Percentiles rank a stretch among this genome's conserved stretches.
Evolutionary conservation across 106 monocot genomes (phyloP).

Genomic region (Phalaenopsis equestris): DNA sequence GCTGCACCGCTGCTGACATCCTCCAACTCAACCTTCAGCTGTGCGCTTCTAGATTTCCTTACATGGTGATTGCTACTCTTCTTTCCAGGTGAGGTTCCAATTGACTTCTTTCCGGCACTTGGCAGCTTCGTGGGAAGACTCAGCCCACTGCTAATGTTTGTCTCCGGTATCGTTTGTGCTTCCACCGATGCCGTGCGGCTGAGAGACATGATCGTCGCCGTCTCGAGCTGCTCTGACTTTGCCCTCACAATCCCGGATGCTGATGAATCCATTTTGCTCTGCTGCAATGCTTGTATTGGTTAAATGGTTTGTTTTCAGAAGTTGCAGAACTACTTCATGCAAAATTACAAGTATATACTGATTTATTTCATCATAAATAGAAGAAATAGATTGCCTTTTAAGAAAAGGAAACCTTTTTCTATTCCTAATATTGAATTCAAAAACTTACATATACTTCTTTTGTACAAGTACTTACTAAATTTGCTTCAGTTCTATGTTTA

Average conservation of each 20-base stretch:
- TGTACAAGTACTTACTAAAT: no score
- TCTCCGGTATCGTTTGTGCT: conserved; percentile 10
- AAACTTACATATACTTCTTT: no score
- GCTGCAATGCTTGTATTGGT: background rate
- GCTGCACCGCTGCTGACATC: conserved; percentile 52
- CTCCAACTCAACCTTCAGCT: conserved; percentile 65
- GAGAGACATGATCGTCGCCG: conserved; percentile 16
- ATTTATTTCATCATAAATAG: no score
- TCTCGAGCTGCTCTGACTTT: conserved; percentile 53
- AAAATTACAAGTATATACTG: no score
- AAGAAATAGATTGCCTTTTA: no score
- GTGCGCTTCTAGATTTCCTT: conserved; percentile 50
- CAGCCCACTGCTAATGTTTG: background rate
- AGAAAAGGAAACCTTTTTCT: no score
- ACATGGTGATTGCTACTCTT: conserved; percentile 29
- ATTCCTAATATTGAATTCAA: no score
- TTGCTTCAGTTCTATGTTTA: no score
- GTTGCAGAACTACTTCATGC: no score
- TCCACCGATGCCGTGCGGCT: conserved; percentile 55
- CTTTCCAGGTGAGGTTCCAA: conserved; percentile 31
- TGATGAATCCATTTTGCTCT: conserved; percentile 25
- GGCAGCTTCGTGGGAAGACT: conserved; percentile 29
- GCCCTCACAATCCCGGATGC: conserved; percentile 26
- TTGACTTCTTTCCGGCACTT: conserved; percentile 36
- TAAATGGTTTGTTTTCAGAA: no score